Percentiles rank a stretch among this genome's conserved stretches.
phyloP scores from a whole-genome alignment of 169 alveolate species.

The Eimeria sp. region DNA sequence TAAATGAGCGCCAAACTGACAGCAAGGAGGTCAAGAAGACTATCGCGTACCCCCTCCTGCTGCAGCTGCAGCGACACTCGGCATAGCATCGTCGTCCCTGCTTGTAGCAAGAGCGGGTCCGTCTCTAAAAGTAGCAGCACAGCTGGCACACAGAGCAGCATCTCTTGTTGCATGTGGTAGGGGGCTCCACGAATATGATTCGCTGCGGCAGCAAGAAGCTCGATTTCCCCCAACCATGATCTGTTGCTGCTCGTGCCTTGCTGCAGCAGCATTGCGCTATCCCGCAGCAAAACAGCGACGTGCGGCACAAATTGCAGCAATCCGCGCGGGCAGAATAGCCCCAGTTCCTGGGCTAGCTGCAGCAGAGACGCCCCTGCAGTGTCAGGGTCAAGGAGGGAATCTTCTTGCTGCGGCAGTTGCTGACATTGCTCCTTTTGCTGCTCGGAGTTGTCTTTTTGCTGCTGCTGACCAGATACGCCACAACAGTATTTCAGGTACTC shows the following conservation, averaged over 20 bases:
- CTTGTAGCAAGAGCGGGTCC: constrained; percentile 65
- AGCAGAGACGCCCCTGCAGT: constrained; percentile 41
- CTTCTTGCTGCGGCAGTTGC: constrained; percentile 46
- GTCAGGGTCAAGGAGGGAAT: constrained; percentile 48
- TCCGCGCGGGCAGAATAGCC: constrained; percentile 54
- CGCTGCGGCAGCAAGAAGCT: constrained; percentile 70
- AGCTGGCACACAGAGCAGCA: constrained; percentile 65
- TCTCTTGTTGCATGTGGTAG: constrained; percentile 55
- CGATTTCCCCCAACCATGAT: constrained; percentile 50
- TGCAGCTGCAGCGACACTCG: constrained; percentile 65
- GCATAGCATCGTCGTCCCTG: constrained; percentile 58
- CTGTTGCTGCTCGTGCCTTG: constrained; percentile 67
- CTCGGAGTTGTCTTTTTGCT: background rate
- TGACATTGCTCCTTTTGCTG: background rate
- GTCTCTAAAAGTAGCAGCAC: constrained; percentile 66
- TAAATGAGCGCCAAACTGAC: constrained; percentile 75
- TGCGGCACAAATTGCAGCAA: constrained; percentile 63
- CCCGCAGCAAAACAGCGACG: constrained; percentile 57
- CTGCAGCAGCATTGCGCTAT: constrained; percentile 21
- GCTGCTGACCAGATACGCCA: background rate
- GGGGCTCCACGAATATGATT: constrained; percentile 59
- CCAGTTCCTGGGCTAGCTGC: constrained; percentile 72
- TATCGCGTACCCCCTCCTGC: constrained; percentile 66
- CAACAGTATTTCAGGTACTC: constrained; percentile 65
- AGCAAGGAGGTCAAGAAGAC: constrained; percentile 55